These are phyloP conservation scores for Candolleomyces eurysporus DNA, from an alignment of 768 basidiomycete species.

Conservation along the genomic window DNA sequence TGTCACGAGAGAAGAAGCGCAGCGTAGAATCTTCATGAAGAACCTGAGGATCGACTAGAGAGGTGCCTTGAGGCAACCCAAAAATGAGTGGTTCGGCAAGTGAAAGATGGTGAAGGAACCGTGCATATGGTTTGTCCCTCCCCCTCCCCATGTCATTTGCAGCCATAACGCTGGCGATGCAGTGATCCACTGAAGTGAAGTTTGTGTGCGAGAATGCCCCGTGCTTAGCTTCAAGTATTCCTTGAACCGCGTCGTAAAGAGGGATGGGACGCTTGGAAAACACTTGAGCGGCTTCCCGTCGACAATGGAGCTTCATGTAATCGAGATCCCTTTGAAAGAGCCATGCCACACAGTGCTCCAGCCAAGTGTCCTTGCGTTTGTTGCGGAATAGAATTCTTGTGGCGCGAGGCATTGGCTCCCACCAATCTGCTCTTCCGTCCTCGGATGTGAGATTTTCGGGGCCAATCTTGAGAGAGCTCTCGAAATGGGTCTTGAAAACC, in stretches of 20 bases:
- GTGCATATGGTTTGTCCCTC: not conserved
- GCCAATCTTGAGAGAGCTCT: not conserved
- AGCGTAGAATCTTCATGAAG: not conserved
- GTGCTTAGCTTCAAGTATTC: not conserved
- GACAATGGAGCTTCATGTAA: too few relatives aligned
- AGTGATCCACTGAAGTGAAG: not conserved
- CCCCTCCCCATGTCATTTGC: not conserved
- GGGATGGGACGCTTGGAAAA: not conserved
- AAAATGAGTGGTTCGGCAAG: not conserved
- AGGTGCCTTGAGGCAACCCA: not conserved
- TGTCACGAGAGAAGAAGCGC: not conserved
- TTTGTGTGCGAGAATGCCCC: not conserved
- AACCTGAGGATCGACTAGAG: not conserved
- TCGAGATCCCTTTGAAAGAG: not conserved
- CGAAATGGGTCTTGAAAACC: not conserved
- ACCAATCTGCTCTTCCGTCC: not conserved
- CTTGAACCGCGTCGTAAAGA: not conserved
- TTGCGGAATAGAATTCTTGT: not conserved
- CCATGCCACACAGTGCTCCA: not conserved
- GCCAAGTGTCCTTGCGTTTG: not conserved
- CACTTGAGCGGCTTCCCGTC: too few relatives aligned
- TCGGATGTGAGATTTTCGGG: not conserved
- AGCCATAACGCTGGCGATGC: too few relatives aligned
- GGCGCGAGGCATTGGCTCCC: not conserved
- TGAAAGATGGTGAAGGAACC: not conserved